These are phyloP conservation scores for Oryza officinalis DNA, from an alignment of 176 grass and related monocot genomes.

Conservation along the genomic window DNA sequence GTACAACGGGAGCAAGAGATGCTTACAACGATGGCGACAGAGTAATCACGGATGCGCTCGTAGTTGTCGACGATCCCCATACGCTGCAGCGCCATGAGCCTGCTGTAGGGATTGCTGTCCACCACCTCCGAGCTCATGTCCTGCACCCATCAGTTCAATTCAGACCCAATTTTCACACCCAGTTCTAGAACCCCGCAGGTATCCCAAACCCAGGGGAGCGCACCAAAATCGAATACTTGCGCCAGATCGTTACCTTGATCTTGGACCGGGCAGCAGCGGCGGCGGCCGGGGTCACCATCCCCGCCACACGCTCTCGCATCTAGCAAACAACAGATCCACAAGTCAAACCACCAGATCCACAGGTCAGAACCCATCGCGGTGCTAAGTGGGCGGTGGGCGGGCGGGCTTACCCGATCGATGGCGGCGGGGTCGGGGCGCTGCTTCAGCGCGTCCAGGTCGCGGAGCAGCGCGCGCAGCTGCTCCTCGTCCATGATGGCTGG, in stretches of 20 bases:
- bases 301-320: constrained; percentile 58
- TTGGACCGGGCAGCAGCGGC: constrained; percentile 46
- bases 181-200: neutral
- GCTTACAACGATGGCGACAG: constrained; percentile 82
- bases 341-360: neutral
- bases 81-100: constrained; percentile 93
- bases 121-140: constrained; percentile 95
- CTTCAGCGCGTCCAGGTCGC: constrained; percentile 72
- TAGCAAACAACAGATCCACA: constrained; percentile 23
- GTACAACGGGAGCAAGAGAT: neutral
- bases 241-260: constrained; percentile 66
- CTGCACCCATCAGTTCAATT: constrained; percentile 37
- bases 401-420: constrained; percentile 54
- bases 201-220: neutral
- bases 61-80: constrained; percentile 96
- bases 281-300: constrained; percentile 33
- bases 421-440: constrained; percentile 35
- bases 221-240: neutral
- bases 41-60: constrained; percentile 81
- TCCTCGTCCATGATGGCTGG: constrained; percentile 62
- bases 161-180: neutral
- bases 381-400: neutral
- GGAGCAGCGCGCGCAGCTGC: constrained; percentile 58
- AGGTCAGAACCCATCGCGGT: neutral
- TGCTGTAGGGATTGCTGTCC: constrained; percentile 87